These are phyloP conservation scores for Boletus hoseneyae DNA, from an alignment of 1,284 basidiomycete species.

Conservation along the genomic window DNA sequence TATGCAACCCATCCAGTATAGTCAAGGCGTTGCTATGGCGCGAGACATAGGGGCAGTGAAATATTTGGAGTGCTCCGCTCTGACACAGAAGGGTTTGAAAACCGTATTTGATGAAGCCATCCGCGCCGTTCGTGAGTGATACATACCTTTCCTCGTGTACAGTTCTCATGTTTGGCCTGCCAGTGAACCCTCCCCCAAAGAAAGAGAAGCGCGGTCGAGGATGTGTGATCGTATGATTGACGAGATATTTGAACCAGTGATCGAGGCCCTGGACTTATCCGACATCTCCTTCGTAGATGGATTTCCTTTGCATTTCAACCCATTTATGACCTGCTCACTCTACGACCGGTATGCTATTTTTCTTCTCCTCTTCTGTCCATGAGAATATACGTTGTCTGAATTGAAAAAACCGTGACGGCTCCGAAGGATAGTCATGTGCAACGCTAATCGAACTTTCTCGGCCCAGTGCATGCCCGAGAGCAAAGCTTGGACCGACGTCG, in stretches of 20 bases:
- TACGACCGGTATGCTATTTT: conserved; percentile 38
- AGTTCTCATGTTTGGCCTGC: conserved; percentile 12
- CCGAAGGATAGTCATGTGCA: too few relatives aligned
- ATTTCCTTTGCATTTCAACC: conserved; percentile 46
- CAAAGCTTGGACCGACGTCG: background rate
- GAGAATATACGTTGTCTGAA: conserved; percentile 19
- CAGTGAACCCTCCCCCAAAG: conserved; percentile 73
- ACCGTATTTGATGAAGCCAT: conserved; percentile 97
- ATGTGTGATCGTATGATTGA: conserved; percentile 71
- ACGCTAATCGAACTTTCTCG: background rate
- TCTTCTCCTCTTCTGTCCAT: conserved; percentile 12
- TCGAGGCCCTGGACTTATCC: conserved; percentile 16
- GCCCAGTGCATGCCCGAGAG: background rate
- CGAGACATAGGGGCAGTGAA: conserved; percentile 95
- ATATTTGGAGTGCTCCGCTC: conserved; percentile 95
- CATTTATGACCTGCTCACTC: conserved; percentile 55
- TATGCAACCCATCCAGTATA: conserved; percentile 92
- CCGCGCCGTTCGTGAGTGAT: conserved; percentile 78
- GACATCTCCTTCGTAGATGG: conserved; percentile 28
- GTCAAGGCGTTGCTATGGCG: conserved; percentile 88
- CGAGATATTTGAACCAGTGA: conserved; percentile 12
- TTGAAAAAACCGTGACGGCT: background rate
- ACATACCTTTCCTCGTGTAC: conserved; percentile 8
- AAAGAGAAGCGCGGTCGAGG: conserved; percentile 48
- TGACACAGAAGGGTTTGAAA: conserved; percentile 98